Evolutionary conservation across 306 rosid species (phyloP).

Genomic region (apple (Malus domestica)): ASM211411v1 NC_041796.1:30853001-30853500

Average conservation of each 20-base stretch:
- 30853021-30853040: constrained; percentile 16
- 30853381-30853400: neutral
- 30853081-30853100: constrained; percentile 64
- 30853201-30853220: neutral
- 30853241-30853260: neutral
- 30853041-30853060: constrained; percentile 6
- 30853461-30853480: neutral
- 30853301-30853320: neutral
- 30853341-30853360: neutral
- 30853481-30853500: neutral
- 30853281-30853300: neutral
- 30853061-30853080: constrained; percentile 66
- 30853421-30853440: neutral
- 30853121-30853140: constrained; percentile 9
- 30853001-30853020: constrained; percentile 24
- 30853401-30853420: neutral
- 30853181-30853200: neutral
- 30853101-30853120: constrained; percentile 66
- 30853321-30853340: neutral
- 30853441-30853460: neutral
- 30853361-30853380: neutral
- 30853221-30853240: neutral
- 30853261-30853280: neutral
- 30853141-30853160: neutral
- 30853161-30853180: neutral